phyloP scores from a whole-genome alignment of 2,329 filamentous ascomycete genomes.

The Calonectria leucothoes region DNA sequence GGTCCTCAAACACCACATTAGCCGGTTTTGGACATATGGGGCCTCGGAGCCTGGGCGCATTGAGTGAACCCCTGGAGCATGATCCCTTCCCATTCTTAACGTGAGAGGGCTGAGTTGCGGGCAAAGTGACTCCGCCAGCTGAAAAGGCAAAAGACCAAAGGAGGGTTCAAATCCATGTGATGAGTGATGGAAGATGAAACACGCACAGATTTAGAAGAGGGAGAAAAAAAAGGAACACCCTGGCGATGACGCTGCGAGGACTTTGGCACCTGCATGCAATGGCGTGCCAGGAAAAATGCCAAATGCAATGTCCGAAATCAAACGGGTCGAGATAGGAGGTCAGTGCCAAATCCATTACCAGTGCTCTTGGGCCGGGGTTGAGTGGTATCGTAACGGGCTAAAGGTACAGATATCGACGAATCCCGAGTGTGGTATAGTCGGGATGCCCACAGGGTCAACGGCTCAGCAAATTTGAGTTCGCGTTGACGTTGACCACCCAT shows the following conservation, averaged over 20 bases:
- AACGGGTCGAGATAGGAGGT: slow-evolving; percentile 15
- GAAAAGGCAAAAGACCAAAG: slow-evolving; percentile 8
- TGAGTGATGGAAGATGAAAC: not conserved
- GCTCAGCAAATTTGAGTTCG: slow-evolving; percentile 1
- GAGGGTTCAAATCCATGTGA: not conserved
- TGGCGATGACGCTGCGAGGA: not conserved
- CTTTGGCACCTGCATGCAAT: not conserved
- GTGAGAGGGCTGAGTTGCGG: slow-evolving; percentile 6
- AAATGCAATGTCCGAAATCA: slow-evolving; percentile 2
- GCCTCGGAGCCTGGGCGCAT: slow-evolving; percentile 19
- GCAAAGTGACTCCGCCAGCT: not conserved
- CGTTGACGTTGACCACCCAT: not conserved
- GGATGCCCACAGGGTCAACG: not conserved
- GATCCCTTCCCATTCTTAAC: not conserved
- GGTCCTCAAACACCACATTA: slow-evolving; percentile 28
- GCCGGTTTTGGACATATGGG: slow-evolving; percentile 26
- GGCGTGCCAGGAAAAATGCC: not conserved
- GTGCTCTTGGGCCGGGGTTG: slow-evolving; percentile 14
- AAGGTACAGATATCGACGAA: not conserved
- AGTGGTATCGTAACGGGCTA: slow-evolving; percentile 1
- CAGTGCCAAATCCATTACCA: slow-evolving; percentile 14
- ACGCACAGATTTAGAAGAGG: not conserved
- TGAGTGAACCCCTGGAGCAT: slow-evolving; percentile 22
- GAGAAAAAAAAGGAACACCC: too few relatives aligned
- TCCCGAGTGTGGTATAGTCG: not conserved